These are phyloP conservation scores for Citeromyces matritensis DNA, from an alignment of 805 yeast genomes.

Conservation along the genomic window DNA sequence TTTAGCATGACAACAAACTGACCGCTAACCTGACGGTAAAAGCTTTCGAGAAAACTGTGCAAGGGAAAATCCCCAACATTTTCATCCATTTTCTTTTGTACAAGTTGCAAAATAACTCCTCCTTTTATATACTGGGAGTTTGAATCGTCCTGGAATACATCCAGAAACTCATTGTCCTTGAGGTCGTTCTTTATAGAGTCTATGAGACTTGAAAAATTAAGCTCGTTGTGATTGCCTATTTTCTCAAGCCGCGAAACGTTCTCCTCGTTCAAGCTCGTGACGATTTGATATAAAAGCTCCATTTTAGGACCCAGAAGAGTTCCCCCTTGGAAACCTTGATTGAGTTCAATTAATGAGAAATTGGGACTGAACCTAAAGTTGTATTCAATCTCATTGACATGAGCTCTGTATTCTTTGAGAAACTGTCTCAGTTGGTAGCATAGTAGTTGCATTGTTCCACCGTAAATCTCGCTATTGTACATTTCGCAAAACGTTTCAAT, in stretches of 20 bases:
- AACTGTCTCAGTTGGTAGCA: slow-evolving; percentile 41
- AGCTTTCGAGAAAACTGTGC: slow-evolving; percentile 27
- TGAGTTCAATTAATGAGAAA: slow-evolving; percentile 47
- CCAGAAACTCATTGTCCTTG: slow-evolving; percentile 27
- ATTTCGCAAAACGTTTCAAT: slow-evolving; percentile 43
- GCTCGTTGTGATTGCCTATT: slow-evolving; percentile 6
- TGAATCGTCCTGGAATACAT: slow-evolving; percentile 35
- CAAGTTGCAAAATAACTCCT: slow-evolving; percentile 49
- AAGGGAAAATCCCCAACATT: slow-evolving; percentile 55
- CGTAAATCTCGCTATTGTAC: slow-evolving; percentile 41
- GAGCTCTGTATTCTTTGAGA: slow-evolving; percentile 18
- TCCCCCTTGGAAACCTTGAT: slow-evolving; percentile 25
- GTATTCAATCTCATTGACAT: slow-evolving; percentile 29
- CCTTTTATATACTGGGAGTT: slow-evolving; percentile 56
- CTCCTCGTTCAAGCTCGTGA: slow-evolving; percentile 31
- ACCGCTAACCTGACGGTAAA: slow-evolving; percentile 44
- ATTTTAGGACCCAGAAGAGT: slow-evolving; percentile 15
- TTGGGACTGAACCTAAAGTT: slow-evolving; percentile 28
- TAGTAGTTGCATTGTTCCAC: slow-evolving; percentile 61
- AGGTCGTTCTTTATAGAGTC: slow-evolving; percentile 22
- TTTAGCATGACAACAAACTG: slow-evolving; percentile 58
- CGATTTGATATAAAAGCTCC: slow-evolving; percentile 42
- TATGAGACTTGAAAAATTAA: slow-evolving; percentile 14
- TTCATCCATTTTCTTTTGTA: slow-evolving; percentile 40
- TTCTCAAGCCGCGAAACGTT: slow-evolving; percentile 21